Evolutionary conservation across 352 stramenopile species (phyloP), one percentile per base, ranked within the genome.

Genomic region (Pythium guiyangense): DNA sequence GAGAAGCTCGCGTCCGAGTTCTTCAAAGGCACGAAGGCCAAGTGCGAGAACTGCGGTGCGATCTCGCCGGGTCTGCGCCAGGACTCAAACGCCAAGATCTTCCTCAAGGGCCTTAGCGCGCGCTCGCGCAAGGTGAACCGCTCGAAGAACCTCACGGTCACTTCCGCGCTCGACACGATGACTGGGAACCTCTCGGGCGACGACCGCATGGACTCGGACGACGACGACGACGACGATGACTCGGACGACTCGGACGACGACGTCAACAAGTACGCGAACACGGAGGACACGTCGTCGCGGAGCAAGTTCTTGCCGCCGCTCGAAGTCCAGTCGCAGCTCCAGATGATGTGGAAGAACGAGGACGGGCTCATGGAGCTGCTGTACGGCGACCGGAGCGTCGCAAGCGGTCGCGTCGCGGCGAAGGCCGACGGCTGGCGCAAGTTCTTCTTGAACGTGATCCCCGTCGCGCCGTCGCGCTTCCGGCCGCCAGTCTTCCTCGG

Each of bases 41-140:
- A 96, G 60, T 99, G 98, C 80, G 86, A 97, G 47, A 98, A 99
- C 79, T 99, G 98, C 64, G 88, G 87, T 39, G 96, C 96, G 26
- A 97, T 96, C 59, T 98, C 82, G 35, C 94, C 96, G 5, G 91
- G 84, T 44, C 67, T 99, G n/a, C 84, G 97, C 48, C 97, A 99
- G 70, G 97, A 99, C 76, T 88, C 92, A 17, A 92, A 79, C 55
- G 95, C 97, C 60, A 99, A 99, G 69, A 94, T 99, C 57, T 99
- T 99, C 73, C 80, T 97, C 31, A 97, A 94, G 66, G 73, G 76
- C 22, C 76, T 96, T 12, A 96, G 81, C 46, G 70, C 78, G 26
- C 82, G 83, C 26, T 86, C 82, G 56, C 79, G 85, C 55, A 92
- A 87, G 60, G 74, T 90, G 37, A 90, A 95, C 66, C 74, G 82